Conservation (phyloP, 2,329 filamentous ascomycete species). For the Berkeleyomyces basicola region DNA sequence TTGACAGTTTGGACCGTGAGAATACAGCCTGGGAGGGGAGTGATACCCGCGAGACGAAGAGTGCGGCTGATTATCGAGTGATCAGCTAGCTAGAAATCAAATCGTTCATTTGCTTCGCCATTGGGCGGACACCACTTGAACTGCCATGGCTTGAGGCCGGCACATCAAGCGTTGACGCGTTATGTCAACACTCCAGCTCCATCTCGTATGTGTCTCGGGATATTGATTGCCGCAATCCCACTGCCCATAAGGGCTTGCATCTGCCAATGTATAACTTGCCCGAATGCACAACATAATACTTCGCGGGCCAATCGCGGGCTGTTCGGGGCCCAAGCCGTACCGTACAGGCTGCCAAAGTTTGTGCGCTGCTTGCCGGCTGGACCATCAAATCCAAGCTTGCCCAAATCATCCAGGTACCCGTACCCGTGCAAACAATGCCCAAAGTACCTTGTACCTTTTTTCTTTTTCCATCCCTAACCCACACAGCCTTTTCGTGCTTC, state of each 20-base stretch:
- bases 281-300: neutral
- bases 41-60: too few species aligned
- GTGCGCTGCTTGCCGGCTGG: neutral
- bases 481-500: conserved; percentile 2
- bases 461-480: neutral
- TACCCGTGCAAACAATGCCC: neutral
- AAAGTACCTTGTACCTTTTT: conserved; percentile 2
- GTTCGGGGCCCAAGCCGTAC: too few species aligned
- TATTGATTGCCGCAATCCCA: neutral
- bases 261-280: neutral
- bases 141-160: neutral
- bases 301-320: too few species aligned
- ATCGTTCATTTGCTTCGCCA: too few species aligned
- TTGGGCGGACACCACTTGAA: too few species aligned
- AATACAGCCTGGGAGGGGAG: too few species aligned
- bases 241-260: neutral
- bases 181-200: neutral
- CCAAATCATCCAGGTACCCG: neutral
- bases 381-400: neutral
- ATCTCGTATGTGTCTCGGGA: neutral
- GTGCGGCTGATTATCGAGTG: too few species aligned
- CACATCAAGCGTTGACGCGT: neutral
- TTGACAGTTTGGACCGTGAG: too few species aligned
- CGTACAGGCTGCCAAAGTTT: neutral
- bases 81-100: too few species aligned